These are phyloP conservation scores for Diplogelasinospora grovesii DNA, from an alignment of 495 filamentous ascomycete genomes.

Conservation along the genomic window DNA sequence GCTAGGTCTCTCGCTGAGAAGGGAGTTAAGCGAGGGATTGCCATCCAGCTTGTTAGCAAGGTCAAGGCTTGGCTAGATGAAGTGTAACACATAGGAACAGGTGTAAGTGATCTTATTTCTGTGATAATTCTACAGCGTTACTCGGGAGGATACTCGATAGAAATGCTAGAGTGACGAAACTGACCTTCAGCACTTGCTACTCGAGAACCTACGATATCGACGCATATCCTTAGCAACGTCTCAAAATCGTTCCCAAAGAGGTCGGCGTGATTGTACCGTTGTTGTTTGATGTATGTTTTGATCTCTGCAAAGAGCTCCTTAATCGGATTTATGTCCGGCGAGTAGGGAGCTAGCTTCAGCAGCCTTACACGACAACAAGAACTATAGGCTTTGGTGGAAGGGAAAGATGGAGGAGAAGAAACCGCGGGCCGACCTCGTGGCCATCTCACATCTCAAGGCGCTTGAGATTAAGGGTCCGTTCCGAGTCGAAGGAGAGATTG, in stretches of 20 bases:
- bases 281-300: slow-evolving; percentile 8
- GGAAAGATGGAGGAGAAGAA: too few relatives aligned
- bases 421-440: too few relatives aligned
- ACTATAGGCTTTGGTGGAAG: too few relatives aligned
- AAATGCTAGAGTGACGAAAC: slow-evolving; percentile 11
- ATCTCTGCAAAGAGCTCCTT: too few relatives aligned
- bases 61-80: slow-evolving; percentile 11
- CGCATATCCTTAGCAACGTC: slow-evolving; percentile 8
- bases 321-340: too few relatives aligned
- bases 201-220: slow-evolving; percentile 10
- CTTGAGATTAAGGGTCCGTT: too few relatives aligned
- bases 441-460: too few relatives aligned
- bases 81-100: slow-evolving; percentile 5
- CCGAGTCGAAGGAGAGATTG: too few relatives aligned
- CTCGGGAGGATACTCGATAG: slow-evolving; percentile 8
- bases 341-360: too few relatives aligned
- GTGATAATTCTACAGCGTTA: slow-evolving; percentile 6
- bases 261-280: slow-evolving; percentile 4
- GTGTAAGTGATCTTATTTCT: background rate
- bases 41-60: slow-evolving; percentile 11
- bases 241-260: slow-evolving; percentile 9
- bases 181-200: slow-evolving; percentile 10
- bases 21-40: slow-evolving; percentile 9
- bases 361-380: too few relatives aligned
- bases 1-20: slow-evolving; percentile 9